Evolutionary conservation across 768 basidiomycete species (phyloP).

Genomic region (Stropharia rugosoannulata): DNA sequence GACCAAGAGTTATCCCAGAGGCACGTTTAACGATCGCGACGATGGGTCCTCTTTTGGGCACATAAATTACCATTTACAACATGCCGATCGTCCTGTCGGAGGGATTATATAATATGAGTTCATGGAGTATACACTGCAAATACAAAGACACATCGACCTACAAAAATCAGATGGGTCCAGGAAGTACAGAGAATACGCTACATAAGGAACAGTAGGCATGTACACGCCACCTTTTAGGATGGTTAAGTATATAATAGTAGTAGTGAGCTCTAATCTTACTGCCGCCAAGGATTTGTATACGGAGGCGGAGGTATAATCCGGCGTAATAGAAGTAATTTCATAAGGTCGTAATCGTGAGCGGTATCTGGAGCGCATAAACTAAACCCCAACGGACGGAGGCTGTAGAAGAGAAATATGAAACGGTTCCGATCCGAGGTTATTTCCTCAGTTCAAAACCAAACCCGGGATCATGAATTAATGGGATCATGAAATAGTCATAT

Average conservation of each 20-base stretch:
- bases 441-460: background rate
- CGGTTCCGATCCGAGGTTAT: background rate
- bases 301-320: background rate
- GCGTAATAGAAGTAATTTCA: background rate
- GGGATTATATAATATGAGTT: background rate
- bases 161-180: background rate
- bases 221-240: no score
- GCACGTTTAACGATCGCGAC: constrained; percentile 16
- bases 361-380: background rate
- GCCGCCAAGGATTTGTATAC: no score
- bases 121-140: background rate
- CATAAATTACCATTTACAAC: constrained; percentile 15
- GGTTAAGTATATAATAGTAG: no score
- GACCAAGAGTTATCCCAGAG: background rate
- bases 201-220: no score
- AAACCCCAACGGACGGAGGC: background rate
- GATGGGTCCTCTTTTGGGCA: constrained; percentile 12
- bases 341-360: background rate
- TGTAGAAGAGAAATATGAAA: background rate
- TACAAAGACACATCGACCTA: background rate
- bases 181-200: background rate
- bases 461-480: background rate
- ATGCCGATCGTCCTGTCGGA: background rate
- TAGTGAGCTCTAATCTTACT: no score
- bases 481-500: background rate